These are phyloP conservation scores for Cyclotella cryptica DNA, from an alignment of 108 stramenopile genomes.

Conservation along the genomic window DNA sequence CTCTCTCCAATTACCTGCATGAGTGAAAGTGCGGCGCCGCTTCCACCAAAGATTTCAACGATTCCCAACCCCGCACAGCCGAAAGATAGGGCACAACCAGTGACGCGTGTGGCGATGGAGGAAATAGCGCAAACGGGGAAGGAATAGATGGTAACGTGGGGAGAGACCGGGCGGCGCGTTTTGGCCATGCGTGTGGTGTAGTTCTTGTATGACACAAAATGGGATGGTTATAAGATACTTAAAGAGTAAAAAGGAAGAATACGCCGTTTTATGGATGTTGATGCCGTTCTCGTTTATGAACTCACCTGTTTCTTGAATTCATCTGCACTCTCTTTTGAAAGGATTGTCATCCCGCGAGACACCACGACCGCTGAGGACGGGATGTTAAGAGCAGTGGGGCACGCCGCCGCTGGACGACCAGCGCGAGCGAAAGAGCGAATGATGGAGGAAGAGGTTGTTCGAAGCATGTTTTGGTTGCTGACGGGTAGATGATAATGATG, in stretches of 20 bases:
- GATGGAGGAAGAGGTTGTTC: slow-evolving; percentile 26
- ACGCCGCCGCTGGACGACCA: slow-evolving; percentile 3
- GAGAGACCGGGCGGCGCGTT: slow-evolving; percentile 91
- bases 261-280: not conserved
- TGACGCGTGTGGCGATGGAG: slow-evolving; percentile 94
- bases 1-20: slow-evolving; percentile 80
- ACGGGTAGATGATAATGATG: too few species aligned
- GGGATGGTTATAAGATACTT: not conserved
- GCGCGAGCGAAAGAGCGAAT: slow-evolving; percentile 10
- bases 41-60: slow-evolving; percentile 77
- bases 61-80: slow-evolving; percentile 85
- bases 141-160: slow-evolving; percentile 95
- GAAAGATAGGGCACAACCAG: slow-evolving; percentile 83
- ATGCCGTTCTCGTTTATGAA: not conserved
- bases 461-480: slow-evolving; percentile 17
- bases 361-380: slow-evolving; percentile 13
- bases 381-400: not conserved
- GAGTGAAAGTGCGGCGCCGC: slow-evolving; percentile 72
- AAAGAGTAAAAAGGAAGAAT: not conserved
- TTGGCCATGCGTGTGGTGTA: slow-evolving; percentile 82
- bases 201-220: slow-evolving; percentile 49
- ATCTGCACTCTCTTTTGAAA: slow-evolving; percentile 78
- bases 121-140: slow-evolving; percentile 90
- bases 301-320: slow-evolving; percentile 78
- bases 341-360: slow-evolving; percentile 73